Percentiles rank a stretch among this genome's conserved stretches.
phyloP scores from a whole-genome alignment of 306 rosid genomes.

The Cajanus cajan region DNA sequence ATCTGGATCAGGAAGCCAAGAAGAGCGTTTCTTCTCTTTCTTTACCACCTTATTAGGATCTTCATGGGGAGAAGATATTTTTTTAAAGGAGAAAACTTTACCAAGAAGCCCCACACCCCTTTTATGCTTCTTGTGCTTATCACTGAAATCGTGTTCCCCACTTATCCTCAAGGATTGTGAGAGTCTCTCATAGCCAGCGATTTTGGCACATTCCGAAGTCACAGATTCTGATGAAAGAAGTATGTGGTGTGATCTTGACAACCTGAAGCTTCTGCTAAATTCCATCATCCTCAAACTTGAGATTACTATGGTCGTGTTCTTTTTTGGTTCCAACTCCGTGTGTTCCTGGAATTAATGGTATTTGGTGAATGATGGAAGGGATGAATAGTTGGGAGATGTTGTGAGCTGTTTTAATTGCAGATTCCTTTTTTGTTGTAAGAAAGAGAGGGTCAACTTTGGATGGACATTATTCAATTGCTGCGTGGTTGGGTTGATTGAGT shows the following conservation, averaged over 20 bases:
- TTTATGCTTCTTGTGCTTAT: conserved; percentile 23
- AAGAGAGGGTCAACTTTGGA: conserved; percentile 5
- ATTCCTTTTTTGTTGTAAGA: neutral
- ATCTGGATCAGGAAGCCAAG: conserved; percentile 62
- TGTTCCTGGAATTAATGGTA: neutral
- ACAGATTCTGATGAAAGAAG: conserved; percentile 35
- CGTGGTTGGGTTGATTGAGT: conserved; percentile 18
- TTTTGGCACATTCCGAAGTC: conserved; percentile 30
- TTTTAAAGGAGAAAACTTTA: conserved; percentile 37
- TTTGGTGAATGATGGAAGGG: neutral
- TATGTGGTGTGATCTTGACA: conserved; percentile 31
- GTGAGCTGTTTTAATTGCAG: neutral
- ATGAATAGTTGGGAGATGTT: neutral
- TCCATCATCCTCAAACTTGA: conserved; percentile 28
- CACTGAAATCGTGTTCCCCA: conserved; percentile 19
- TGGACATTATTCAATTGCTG: neutral
- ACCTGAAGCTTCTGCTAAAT: conserved; percentile 33
- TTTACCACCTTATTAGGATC: neutral
- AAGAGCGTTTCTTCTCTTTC: conserved; percentile 46
- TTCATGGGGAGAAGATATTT: neutral
- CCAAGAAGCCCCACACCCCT: conserved; percentile 33
- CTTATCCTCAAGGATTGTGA: conserved; percentile 34
- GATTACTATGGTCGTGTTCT: neutral
- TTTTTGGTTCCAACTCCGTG: neutral
- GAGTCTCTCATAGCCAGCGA: conserved; percentile 48